These are phyloP conservation scores for Smallanthus sonchifolius DNA, from an alignment of 129 eudicot species.

Conservation along the genomic window DNA sequence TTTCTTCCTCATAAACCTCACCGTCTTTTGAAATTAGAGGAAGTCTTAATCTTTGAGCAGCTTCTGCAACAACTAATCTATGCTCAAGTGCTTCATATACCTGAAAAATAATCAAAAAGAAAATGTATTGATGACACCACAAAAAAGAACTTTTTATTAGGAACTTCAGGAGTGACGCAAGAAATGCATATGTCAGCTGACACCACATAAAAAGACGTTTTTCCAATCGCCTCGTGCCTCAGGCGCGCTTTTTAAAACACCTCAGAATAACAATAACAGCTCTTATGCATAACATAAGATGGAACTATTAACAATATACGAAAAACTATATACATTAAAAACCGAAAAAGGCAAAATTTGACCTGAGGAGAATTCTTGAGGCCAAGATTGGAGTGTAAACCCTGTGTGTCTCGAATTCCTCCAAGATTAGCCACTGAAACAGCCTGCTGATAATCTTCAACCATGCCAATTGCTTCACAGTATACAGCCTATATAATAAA, in stretches of 20 bases:
- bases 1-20: slow-evolving; percentile 91
- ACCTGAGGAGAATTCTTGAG: slow-evolving; percentile 88
- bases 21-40: slow-evolving; percentile 94
- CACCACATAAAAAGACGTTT: too few species aligned
- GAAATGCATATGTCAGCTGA: too few species aligned
- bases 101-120: slow-evolving; percentile 18
- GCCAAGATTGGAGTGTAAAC: slow-evolving; percentile 64
- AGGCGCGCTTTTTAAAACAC: too few species aligned
- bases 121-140: too few species aligned
- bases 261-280: not conserved
- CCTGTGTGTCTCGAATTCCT: slow-evolving; percentile 71
- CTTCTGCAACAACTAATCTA: slow-evolving; percentile 96
- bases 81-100: slow-evolving; percentile 99
- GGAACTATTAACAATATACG: not conserved
- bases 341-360: not conserved
- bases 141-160: too few species aligned
- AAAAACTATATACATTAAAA: not conserved
- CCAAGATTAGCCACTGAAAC: slow-evolving; percentile 80
- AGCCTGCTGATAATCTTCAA: slow-evolving; percentile 94
- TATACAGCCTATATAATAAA: slow-evolving; percentile 64
- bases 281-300: not conserved
- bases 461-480: slow-evolving; percentile 83
- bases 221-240: too few species aligned
- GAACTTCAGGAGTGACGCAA: not conserved
- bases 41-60: slow-evolving; percentile 89